Percentiles rank a stretch among this genome's conserved stretches.
Evolutionary conservation across 1,139 yeast genomes (phyloP).

Genomic region (Yamadazyma dendronema): DNA sequence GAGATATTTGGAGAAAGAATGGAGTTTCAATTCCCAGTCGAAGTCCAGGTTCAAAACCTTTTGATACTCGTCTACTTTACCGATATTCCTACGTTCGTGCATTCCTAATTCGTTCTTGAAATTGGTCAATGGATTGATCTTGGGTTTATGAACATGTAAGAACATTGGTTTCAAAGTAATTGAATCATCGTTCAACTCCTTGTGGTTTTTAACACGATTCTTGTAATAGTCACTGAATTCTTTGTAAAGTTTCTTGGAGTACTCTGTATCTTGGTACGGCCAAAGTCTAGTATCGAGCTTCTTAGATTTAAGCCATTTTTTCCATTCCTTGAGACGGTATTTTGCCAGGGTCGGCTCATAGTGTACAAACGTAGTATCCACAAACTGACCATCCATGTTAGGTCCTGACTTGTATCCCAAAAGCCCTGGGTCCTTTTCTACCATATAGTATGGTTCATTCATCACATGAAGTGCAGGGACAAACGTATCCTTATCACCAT

Average conservation of each 20-base stretch:
- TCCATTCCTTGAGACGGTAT: constrained; percentile 27
- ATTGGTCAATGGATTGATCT: constrained; percentile 32
- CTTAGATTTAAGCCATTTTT: constrained; percentile 22
- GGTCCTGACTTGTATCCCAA: constrained; percentile 22
- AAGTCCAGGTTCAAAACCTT: constrained; percentile 18
- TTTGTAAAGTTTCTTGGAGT: constrained; percentile 21
- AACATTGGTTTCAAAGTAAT: constrained; percentile 29
- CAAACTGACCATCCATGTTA: constrained; percentile 18
- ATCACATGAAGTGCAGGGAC: constrained; percentile 39
- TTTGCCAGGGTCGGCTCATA: constrained; percentile 28
- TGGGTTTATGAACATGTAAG: constrained; percentile 45
- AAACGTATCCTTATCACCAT: constrained; percentile 30
- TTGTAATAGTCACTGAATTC: constrained; percentile 20
- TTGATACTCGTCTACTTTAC: constrained; percentile 16
- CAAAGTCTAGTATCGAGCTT: constrained; percentile 29
- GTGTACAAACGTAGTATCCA: constrained; percentile 35
- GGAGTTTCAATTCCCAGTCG: constrained; percentile 39
- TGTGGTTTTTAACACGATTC: constrained; percentile 5
- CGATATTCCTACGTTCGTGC: constrained; percentile 23
- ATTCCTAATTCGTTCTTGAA: constrained; percentile 19
- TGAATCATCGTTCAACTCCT: constrained; percentile 8
- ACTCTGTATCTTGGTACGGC: constrained; percentile 30
- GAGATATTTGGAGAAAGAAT: constrained; percentile 34
- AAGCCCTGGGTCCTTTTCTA: constrained; percentile 22
- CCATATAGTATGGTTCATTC: constrained; percentile 33